Percentiles rank a stretch among this genome's conserved stretches.
Evolutionary conservation across 106 monocot genomes (phyloP).

Genomic region (Apostasia shenzhenica): DNA sequence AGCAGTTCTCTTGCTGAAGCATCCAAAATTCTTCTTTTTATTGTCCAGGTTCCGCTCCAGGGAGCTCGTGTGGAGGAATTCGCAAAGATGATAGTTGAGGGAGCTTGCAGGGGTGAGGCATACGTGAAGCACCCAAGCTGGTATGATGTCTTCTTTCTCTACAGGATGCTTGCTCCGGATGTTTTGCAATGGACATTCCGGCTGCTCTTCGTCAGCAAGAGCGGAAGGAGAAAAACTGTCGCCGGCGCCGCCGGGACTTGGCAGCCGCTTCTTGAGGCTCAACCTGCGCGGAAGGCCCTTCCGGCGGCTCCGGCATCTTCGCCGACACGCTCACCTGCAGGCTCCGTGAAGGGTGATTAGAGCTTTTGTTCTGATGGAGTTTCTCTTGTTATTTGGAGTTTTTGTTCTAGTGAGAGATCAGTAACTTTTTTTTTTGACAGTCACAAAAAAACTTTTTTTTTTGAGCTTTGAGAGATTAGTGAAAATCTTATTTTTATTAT

Average conservation of each 20-base stretch:
- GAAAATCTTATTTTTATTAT: no score
- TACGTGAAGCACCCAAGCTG: slow-evolving; percentile 62
- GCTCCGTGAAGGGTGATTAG: no score
- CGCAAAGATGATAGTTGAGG: slow-evolving; percentile 45
- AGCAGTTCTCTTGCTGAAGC: no score
- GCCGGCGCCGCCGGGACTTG: slow-evolving; percentile 4
- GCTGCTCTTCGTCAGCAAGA: slow-evolving; percentile 23
- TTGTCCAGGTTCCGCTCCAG: slow-evolving; percentile 26
- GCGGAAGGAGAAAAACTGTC: slow-evolving; percentile 4
- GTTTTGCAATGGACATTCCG: slow-evolving; percentile 64
- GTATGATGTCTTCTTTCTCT: slow-evolving; percentile 58
- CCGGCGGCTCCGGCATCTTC: neutral
- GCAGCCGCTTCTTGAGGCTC: slow-evolving; percentile 16
- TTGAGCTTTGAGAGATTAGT: no score
- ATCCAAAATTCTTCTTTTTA: neutral
- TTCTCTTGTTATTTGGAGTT: no score
- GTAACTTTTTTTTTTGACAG: no score
- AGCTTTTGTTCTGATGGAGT: no score
- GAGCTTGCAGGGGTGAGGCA: slow-evolving; percentile 59
- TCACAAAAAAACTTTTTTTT: no score
- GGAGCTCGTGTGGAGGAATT: slow-evolving; percentile 50
- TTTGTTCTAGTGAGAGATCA: no score
- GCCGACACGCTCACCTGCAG: no score
- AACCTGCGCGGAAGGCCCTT: slow-evolving; percentile 10
- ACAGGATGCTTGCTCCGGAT: slow-evolving; percentile 56